Base-by-base conservation (phyloP, 2,329 filamentous ascomycete genomes). In the Ceratocystis papillata region DNA sequence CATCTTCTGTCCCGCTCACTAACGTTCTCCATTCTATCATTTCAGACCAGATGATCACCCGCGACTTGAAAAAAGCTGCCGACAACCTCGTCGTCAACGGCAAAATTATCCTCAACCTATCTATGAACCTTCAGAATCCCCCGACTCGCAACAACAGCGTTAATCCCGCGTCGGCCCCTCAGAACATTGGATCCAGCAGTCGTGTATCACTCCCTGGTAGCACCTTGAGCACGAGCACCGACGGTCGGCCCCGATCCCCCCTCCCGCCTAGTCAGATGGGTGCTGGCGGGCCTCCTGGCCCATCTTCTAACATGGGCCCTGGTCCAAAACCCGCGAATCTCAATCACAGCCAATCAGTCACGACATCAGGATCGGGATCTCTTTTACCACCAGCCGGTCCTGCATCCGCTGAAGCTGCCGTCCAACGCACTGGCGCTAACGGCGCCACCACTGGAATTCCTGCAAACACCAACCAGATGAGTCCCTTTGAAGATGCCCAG, bases 41-140 rank as follows among this genome's bases (percentile, higher is more conserved):
- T 61, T 30, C 30, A 97, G 83, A 97, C 85, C 92, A 97, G 78
- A 99, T 97, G 93, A 89, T 99, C 74, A 97, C 94, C 63, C 83
- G 91, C 70, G 94, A 99, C 75, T 82, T 99, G 44, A 96, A 97
- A 75, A 97, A 96, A 77, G 96, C 94, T 5, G 96, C 91, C 68
- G 94, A 99, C 75, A 97, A 97, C 74, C 85, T 99, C 62, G 91
- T 97, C 66, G 94, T 99, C 44, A 92, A 99, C 74, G 94, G 94
- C 69, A 97, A 97, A 77, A 84, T 99, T 65, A 99, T 99, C 72
- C 85, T 99, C 69, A 97, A 96, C 75, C 80, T 99, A 12, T 96
- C 93, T 10, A 96, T 93, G 63, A 96, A 99, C 74, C 82, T 97
- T 22, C 80, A 83, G 55, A 77, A 83, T 17, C 89, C 91, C 5